phyloP scores from a whole-genome alignment of 176 grass and related monocot genomes.

The Triticum turgidum region DNA sequence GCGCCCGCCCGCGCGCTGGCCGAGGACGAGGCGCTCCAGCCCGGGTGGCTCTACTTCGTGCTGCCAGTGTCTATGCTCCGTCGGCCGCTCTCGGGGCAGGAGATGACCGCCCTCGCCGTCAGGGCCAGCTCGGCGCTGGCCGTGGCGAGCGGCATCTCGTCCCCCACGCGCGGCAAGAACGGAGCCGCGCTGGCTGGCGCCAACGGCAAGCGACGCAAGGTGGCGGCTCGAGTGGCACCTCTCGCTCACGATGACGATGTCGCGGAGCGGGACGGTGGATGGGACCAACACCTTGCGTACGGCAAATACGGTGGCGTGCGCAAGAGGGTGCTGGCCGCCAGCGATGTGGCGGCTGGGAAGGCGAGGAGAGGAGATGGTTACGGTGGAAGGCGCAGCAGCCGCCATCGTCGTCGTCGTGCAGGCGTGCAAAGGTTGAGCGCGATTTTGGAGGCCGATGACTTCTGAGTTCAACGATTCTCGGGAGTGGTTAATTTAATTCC shows the following conservation, averaged over 20 bases:
- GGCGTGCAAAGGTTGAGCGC: background rate
- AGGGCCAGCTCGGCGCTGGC: conserved; percentile 45
- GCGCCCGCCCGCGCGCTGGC: conserved; percentile 35
- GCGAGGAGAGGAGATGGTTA: background rate
- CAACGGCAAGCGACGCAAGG: background rate
- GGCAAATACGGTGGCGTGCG: background rate
- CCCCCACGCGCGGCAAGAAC: background rate
- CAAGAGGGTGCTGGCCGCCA: background rate
- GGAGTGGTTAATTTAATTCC: background rate
- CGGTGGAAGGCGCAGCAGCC: background rate
- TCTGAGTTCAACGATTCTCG: background rate
- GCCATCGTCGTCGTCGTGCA: background rate
- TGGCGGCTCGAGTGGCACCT: background rate
- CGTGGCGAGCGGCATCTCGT: background rate
- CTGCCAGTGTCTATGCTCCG: conserved; percentile 42
- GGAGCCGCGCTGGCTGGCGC: too few relatives aligned
- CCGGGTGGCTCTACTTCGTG: conserved; percentile 65
- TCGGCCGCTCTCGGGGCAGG: conserved; percentile 27
- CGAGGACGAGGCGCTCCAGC: conserved; percentile 17
- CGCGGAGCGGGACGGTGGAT: background rate
- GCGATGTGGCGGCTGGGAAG: background rate
- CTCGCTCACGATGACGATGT: background rate
- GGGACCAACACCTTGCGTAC: background rate
- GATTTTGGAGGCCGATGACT: background rate
- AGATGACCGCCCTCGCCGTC: conserved; percentile 65